Conservation (phyloP, 2,329 filamentous ascomycete genomes). For the Alternaria burnsii region DNA sequence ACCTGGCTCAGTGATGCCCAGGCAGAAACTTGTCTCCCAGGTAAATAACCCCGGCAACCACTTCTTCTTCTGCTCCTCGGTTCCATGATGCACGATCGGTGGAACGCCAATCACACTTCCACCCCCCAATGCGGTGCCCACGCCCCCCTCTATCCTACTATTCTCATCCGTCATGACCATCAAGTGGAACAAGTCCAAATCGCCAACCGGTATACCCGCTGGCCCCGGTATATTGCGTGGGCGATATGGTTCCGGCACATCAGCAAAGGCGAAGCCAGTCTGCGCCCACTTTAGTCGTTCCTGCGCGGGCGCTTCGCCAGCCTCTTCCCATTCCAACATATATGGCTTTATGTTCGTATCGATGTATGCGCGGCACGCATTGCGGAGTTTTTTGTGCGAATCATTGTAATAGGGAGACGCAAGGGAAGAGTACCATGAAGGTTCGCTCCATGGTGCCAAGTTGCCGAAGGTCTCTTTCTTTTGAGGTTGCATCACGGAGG, state of each 20-base stretch:
- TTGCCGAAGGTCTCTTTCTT: conserved; percentile 47
- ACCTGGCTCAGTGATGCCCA: conserved; percentile 71
- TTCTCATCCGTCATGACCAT: conserved; percentile 66
- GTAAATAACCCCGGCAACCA: conserved; percentile 68
- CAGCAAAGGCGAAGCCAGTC: conserved; percentile 55
- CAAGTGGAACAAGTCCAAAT: conserved; percentile 52
- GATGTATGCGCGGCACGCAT: conserved; percentile 66
- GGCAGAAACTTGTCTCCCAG: conserved; percentile 68
- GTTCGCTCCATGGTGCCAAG: conserved; percentile 56
- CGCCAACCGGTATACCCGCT: conserved; percentile 48
- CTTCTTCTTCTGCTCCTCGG: conserved; percentile 63
- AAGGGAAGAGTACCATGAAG: conserved; percentile 58
- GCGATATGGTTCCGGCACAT: conserved; percentile 56
- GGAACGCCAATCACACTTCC: conserved; percentile 70
- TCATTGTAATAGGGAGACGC: conserved; percentile 70
- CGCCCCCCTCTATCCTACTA: conserved; percentile 64
- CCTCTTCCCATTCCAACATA: conserved; percentile 69
- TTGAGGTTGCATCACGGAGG: conserved; percentile 27
- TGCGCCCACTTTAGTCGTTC: conserved; percentile 51
- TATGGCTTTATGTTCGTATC: conserved; percentile 66
- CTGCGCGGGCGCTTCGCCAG: conserved; percentile 59
- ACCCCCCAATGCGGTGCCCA: conserved; percentile 66
- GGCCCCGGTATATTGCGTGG: conserved; percentile 50
- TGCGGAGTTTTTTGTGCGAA: conserved; percentile 67
- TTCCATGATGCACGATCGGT: conserved; percentile 70